Conservation (phyloP, 2,329 filamentous ascomycete species). For the Trichoderma sp. region DNA sequence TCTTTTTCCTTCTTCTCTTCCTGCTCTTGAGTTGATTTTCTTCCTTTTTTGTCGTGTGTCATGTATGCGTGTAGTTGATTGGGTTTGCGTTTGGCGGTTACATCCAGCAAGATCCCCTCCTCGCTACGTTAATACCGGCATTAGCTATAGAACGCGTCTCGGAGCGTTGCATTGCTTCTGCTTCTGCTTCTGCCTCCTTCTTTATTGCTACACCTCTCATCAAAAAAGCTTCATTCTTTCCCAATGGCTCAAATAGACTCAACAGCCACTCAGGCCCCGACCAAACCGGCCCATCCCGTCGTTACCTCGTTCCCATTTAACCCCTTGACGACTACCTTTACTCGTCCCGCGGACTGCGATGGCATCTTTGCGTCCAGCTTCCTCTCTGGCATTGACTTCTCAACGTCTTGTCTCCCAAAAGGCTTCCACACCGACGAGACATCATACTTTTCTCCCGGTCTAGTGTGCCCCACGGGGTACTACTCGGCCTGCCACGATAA, state of each 20-base stretch:
- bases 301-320: slow-evolving; percentile 28
- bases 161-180: not conserved
- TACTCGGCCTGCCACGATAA: slow-evolving; percentile 34
- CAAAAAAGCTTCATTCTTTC: not conserved
- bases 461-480: slow-evolving; percentile 36
- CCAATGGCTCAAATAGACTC: slow-evolving; percentile 5
- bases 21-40: not conserved
- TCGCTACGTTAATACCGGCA: not conserved
- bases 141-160: not conserved
- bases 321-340: slow-evolving; percentile 33
- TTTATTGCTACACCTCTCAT: not conserved
- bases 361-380: slow-evolving; percentile 27
- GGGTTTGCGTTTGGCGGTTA: not conserved
- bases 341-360: slow-evolving; percentile 27
- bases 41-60: not conserved
- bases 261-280: not conserved
- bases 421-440: slow-evolving; percentile 31
- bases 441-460: slow-evolving; percentile 37
- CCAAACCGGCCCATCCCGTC: slow-evolving; percentile 15
- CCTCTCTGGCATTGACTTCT: slow-evolving; percentile 36
- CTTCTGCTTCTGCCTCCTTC: not conserved
- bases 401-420: slow-evolving; percentile 33
- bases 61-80: not conserved
- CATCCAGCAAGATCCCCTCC: not conserved
- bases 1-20: not conserved